Evolutionary conservation across 2,329 filamentous ascomycete genomes (phyloP).

Genomic region (Botrytis byssoidea): DNA sequence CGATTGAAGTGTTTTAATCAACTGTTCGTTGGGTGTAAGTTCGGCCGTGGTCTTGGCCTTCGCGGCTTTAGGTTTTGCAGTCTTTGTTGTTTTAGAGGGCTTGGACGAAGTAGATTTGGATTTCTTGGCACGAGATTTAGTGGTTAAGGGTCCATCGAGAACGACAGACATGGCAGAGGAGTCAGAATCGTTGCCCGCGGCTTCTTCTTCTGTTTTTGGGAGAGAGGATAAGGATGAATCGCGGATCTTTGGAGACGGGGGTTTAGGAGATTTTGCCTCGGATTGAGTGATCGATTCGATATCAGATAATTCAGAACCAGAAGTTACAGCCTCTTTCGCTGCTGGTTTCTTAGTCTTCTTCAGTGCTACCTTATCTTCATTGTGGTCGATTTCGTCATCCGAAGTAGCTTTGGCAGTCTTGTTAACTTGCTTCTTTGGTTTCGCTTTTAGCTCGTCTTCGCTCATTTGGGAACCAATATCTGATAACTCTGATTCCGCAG

Average conservation of each 20-base stretch:
- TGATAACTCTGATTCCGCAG: constrained; percentile 12
- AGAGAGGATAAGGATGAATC: constrained; percentile 16
- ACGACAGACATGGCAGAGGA: constrained; percentile 68
- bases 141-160: constrained; percentile 56
- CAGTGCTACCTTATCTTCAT: constrained; percentile 13
- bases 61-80: constrained; percentile 36
- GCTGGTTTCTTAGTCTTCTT: not conserved
- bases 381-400: not conserved
- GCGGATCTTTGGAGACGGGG: constrained; percentile 24
- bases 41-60: constrained; percentile 44
- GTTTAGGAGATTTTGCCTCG: constrained; percentile 12
- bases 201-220: constrained; percentile 25
- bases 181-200: constrained; percentile 45
- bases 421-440: constrained; percentile 3
- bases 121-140: constrained; percentile 40
- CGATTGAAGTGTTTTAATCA: constrained; percentile 84
- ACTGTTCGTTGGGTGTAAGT: constrained; percentile 64
- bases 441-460: constrained; percentile 22
- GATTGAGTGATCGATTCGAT: constrained; percentile 9
- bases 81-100: constrained; percentile 35
- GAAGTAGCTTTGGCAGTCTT: not conserved
- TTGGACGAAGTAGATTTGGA: constrained; percentile 44
- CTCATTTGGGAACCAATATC: constrained; percentile 27
- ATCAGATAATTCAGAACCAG: constrained; percentile 7
- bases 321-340: not conserved